Evolutionary conservation across 2,329 filamentous ascomycete species (phyloP).

Genomic region (Aspergillus aculeatus): DNA sequence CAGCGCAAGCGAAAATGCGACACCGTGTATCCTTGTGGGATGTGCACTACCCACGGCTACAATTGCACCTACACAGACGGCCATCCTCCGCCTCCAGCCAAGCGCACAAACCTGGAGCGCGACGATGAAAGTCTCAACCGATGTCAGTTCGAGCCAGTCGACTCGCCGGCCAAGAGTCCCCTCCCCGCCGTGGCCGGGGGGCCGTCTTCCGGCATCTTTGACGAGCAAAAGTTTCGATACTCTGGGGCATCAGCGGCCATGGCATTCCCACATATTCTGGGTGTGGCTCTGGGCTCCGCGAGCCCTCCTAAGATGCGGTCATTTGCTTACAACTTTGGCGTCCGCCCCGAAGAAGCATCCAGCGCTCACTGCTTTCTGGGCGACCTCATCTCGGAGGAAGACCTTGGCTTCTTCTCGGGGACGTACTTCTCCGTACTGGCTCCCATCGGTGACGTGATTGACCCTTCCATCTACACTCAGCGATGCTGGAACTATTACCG

Average conservation of each 20-base stretch:
- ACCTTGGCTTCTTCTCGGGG: slow-evolving; percentile 23
- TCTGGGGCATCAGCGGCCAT: slow-evolving; percentile 31
- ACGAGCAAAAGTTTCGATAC: slow-evolving; percentile 28
- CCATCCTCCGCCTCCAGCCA: slow-evolving; percentile 10
- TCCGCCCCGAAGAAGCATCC: slow-evolving; percentile 31
- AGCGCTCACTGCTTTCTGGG: slow-evolving; percentile 23
- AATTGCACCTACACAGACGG: slow-evolving; percentile 26
- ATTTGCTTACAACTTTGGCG: slow-evolving; percentile 34
- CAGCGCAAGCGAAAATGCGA: slow-evolving; percentile 38
- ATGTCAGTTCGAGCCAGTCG: too few relatives aligned
- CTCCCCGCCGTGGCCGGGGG: neutral
- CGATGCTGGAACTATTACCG: slow-evolving; percentile 30
- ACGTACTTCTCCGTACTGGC: slow-evolving; percentile 25
- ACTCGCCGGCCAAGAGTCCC: too few relatives aligned
- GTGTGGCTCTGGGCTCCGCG: slow-evolving; percentile 27
- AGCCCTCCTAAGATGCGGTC: slow-evolving; percentile 27
- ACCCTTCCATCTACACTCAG: slow-evolving; percentile 26
- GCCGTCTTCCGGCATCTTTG: slow-evolving; percentile 26
- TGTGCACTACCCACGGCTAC: slow-evolving; percentile 30
- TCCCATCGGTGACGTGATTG: slow-evolving; percentile 25
- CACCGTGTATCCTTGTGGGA: slow-evolving; percentile 28
- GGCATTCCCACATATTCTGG: slow-evolving; percentile 31
- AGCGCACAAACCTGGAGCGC: slow-evolving; percentile 12
- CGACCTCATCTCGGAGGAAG: slow-evolving; percentile 25
- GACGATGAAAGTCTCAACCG: slow-evolving; percentile 1